These are phyloP conservation scores for Zasmidium angulare DNA, from an alignment of 2,329 filamentous ascomycete species.

Conservation along the genomic window DNA sequence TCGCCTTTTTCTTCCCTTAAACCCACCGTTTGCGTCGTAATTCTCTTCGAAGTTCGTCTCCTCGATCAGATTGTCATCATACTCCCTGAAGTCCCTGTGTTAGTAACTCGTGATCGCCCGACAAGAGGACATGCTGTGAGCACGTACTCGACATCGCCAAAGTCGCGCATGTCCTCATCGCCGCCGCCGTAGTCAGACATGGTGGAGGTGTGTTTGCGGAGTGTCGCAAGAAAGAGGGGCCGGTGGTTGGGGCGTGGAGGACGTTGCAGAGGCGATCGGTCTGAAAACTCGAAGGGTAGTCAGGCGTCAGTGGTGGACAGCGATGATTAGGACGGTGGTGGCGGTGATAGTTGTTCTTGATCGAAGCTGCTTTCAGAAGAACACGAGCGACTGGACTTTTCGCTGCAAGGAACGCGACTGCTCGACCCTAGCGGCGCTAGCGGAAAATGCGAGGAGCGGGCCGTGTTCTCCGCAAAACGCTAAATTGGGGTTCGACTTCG, in stretches of 20 bases:
- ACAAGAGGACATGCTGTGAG: not conserved
- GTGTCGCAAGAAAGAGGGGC: not conserved
- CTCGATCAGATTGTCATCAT: constrained; percentile 40
- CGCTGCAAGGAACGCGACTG: not conserved
- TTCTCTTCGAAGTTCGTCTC: constrained; percentile 57
- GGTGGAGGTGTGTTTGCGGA: not conserved
- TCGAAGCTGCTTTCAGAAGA: not conserved
- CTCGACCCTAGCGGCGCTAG: not conserved
- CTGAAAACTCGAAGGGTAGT: not conserved
- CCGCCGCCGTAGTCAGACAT: constrained; percentile 51
- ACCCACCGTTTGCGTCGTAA: constrained; percentile 45
- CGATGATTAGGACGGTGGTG: not conserved
- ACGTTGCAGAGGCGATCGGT: not conserved
- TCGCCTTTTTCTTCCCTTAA: not conserved
- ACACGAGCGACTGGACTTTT: not conserved
- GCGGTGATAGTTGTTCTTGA: no score
- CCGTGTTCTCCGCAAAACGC: not conserved
- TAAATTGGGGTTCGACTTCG: not conserved
- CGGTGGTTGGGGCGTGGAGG: not conserved
- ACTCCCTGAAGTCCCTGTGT: constrained; percentile 28
- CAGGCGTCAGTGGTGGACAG: not conserved
- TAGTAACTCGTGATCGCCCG: constrained; percentile 1
- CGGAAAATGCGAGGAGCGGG: not conserved
- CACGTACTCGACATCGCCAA: constrained; percentile 34
- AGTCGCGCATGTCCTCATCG: constrained; percentile 38